Conservation (phyloP, 768 basidiomycete genomes). For the Tricholoma matsutake region DNA sequence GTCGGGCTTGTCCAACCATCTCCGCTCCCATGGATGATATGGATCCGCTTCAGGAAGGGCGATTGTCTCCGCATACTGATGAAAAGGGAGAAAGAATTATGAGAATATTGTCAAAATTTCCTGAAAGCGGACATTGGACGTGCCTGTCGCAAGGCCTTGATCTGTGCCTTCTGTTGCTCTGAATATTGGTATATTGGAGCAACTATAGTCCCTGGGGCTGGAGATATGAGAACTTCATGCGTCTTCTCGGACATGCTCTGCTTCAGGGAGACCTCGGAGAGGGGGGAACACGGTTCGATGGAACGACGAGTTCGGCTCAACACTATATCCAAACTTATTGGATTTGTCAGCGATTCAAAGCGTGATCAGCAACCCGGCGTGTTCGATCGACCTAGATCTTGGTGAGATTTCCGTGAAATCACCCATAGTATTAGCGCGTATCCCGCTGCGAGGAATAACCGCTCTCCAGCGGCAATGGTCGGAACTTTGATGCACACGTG, state of each 20-base stretch:
- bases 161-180: slow-evolving; percentile 56
- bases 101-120: background rate
- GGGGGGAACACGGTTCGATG: background rate
- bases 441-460: too few relatives aligned
- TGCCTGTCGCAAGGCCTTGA: slow-evolving; percentile 62
- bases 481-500: too few relatives aligned
- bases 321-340: background rate
- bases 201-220: slow-evolving; percentile 50
- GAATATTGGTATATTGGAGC: slow-evolving; percentile 59
- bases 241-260: slow-evolving; percentile 20
- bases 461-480: too few relatives aligned
- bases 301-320: background rate
- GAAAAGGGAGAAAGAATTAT: background rate
- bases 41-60: slow-evolving; percentile 63
- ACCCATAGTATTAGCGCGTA: too few relatives aligned
- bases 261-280: slow-evolving; percentile 3
- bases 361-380: too few relatives aligned
- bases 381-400: background rate
- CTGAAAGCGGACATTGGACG: slow-evolving; percentile 15
- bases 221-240: slow-evolving; percentile 49
- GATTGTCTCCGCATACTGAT: slow-evolving; percentile 65
- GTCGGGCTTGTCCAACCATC: slow-evolving; percentile 70
- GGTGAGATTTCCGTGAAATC: background rate
- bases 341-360: background rate
- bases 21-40: slow-evolving; percentile 73